phyloP scores from a whole-genome alignment of 192 early-diverging fungal species.

The Coemansia sp. region DNA sequence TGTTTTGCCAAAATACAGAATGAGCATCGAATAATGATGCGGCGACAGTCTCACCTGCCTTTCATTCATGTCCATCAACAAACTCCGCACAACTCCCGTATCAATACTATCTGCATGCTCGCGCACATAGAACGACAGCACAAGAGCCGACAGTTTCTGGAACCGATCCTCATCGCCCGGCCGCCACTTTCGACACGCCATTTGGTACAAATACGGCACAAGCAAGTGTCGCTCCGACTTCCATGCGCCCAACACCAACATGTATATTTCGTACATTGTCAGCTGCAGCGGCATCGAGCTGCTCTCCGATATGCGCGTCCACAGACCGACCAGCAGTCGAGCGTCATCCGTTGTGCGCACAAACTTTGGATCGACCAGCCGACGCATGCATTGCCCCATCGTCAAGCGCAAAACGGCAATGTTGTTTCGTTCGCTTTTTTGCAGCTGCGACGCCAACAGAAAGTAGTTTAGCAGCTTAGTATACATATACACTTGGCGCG shows the following conservation, averaged over 20 bases:
- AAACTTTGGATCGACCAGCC: slow-evolving; percentile 12
- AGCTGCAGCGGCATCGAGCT: slow-evolving; percentile 24
- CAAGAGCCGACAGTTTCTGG: slow-evolving; percentile 34
- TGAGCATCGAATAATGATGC: slow-evolving; percentile 45
- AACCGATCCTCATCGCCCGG: slow-evolving; percentile 18
- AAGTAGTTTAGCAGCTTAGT: slow-evolving; percentile 45
- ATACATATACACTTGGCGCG: slow-evolving; percentile 27
- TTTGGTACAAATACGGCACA: slow-evolving; percentile 37
- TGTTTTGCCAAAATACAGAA: slow-evolving; percentile 42
- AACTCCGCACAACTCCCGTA: slow-evolving; percentile 14
- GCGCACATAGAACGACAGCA: slow-evolving; percentile 46
- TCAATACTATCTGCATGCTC: slow-evolving; percentile 19
- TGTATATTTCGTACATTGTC: slow-evolving; percentile 29
- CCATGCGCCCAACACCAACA: slow-evolving; percentile 49
- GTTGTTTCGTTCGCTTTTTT: slow-evolving; percentile 22
- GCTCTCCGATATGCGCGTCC: slow-evolving; percentile 23
- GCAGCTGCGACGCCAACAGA: slow-evolving; percentile 28
- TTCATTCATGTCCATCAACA: slow-evolving; percentile 38
- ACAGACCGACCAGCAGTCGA: slow-evolving; percentile 17
- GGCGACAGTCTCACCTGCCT: slow-evolving; percentile 26
- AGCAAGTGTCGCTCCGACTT: slow-evolving; percentile 35
- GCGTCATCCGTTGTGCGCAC: slow-evolving; percentile 28
- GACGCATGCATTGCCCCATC: slow-evolving; percentile 49
- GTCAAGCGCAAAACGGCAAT: slow-evolving; percentile 29
- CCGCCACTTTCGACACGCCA: slow-evolving; percentile 22